Evolutionary conservation across 2,329 filamentous ascomycete genomes (phyloP), one percentile per base, ranked within the genome.

Genomic region (Diplodia mutila): DNA sequence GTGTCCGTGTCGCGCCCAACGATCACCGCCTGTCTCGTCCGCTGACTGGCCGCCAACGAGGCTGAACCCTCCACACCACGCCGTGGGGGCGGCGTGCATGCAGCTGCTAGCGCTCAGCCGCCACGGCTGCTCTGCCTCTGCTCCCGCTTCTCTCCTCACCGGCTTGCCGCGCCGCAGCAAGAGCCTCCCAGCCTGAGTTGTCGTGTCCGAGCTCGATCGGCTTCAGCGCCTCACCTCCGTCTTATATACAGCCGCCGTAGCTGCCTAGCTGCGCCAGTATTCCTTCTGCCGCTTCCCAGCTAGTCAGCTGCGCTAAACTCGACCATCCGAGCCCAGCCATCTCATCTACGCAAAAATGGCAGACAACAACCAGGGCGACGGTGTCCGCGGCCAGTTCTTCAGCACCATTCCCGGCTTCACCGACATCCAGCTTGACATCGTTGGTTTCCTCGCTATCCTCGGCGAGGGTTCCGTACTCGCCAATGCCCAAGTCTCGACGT

Each of bases 381-480:
- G 59, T 3, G 46, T 11, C 27, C 11, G 16, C 42, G 59, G 59
- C 23, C n/a, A 51, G 25, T 67, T 57, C 53, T 67, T 67, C 37
- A 67, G 66, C 66, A 67, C 66, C 34, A 55, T 67, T n/a, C 66
- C 55, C 34, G 46, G 53, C 21, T 67, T 67, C 49, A 27, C 21
- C 18, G 49, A 79, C 61, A 78, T 85, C 61, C 83, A 85, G 71
- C 80, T 86, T 57, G 84, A 86, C 71, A 85, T 86, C 57, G 84
- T 86, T 68, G 84, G 84, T 73, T 85, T 85, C 72, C 81, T 85
- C n/a, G 83, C 83, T 67, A 82, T 85, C 69, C 74, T 85, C 32
- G 83, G 83, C 54, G 83, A 85, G 73, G 82, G 82, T 75, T 83
- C 80, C 57, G 79, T 85, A 25, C 75, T 82, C 7, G 80, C 82